phyloP scores from a whole-genome alignment of 176 grass and related monocot species.

The Zea mays region Zm-B73-REFERENCE-NAM-5.0 NC_050103.1:102787501-102788000 shows the following conservation, averaged over 20 bases:
- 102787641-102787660: background rate
- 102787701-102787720: slow-evolving; percentile 14
- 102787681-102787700: slow-evolving; percentile 21
- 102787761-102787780: background rate
- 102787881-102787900: background rate
- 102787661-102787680: slow-evolving; percentile 8
- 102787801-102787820: no score
- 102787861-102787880: background rate
- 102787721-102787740: background rate
- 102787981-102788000: background rate
- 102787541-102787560: background rate
- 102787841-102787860: background rate
- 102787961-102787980: background rate
- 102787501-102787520: no score
- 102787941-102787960: slow-evolving; percentile 1
- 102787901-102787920: background rate
- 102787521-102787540: no score
- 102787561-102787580: background rate
- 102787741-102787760: background rate
- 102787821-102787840: no score
- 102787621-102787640: background rate
- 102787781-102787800: background rate
- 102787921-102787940: background rate
- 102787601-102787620: background rate
- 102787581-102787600: background rate